These are phyloP conservation scores for Davidsoniella eucalypti DNA, from an alignment of 2,329 filamentous ascomycete genomes.

Conservation along the genomic window DNA sequence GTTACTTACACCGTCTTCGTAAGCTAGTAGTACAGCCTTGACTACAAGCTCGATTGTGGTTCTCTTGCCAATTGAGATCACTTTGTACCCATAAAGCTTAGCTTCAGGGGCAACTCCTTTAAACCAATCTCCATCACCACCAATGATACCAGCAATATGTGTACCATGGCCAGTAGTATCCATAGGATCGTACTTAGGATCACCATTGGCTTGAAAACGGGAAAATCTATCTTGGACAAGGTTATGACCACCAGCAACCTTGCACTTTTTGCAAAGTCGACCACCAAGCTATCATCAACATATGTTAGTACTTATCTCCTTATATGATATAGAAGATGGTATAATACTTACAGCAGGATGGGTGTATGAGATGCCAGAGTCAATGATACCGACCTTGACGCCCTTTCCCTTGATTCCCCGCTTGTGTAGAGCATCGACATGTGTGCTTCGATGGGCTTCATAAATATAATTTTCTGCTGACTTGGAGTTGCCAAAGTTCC, in stretches of 20 bases:
- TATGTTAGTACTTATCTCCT: too few species aligned
- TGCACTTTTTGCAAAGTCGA: conserved; percentile 23
- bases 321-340: too few species aligned
- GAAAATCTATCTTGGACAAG: conserved; percentile 10
- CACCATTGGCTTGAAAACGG: conserved; percentile 16
- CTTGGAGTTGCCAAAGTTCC: too few species aligned
- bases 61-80: neutral
- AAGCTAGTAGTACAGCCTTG: conserved; percentile 21
- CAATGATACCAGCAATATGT: conserved; percentile 20
- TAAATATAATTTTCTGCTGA: too few species aligned
- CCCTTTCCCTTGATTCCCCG: too few species aligned
- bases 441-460: too few species aligned
- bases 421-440: too few species aligned
- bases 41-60: conserved; percentile 17
- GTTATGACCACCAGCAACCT: conserved; percentile 24
- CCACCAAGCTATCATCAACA: conserved; percentile 20
- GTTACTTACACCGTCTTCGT: conserved; percentile 15
- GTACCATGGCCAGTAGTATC: conserved; percentile 20
- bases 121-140: conserved; percentile 9
- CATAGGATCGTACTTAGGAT: conserved; percentile 4
- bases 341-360: too few species aligned
- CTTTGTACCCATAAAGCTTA: conserved; percentile 12
- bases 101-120: conserved; percentile 17
- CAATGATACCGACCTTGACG: too few species aligned
- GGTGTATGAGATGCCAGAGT: too few species aligned